Base-by-base conservation (phyloP, 2,329 filamentous ascomycete genomes). In the Pseudofabraea citricarpa region DNA sequence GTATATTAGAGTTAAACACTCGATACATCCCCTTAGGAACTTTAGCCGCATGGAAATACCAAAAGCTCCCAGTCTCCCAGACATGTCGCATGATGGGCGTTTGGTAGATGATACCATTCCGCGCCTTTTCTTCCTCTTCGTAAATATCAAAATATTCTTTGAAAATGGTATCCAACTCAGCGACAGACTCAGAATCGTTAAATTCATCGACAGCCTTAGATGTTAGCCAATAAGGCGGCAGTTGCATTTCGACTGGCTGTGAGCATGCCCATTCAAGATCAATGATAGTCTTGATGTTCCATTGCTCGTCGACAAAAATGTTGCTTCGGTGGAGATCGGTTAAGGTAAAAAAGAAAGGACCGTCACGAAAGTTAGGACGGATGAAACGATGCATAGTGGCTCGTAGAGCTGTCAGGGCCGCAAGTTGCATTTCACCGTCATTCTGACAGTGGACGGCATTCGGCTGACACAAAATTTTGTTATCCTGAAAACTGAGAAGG, bases 241-340 rank as follows among this genome's bases (percentile, higher is more conserved):
- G 40, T 15, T 53, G 38, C 50, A 63, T 60, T 40, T 65, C 59
- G 9, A 57, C 27, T 12, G 60, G 57, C n/a, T 40, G 44, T 9
- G 57, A 46, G 31, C 49, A 58, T 18, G 57, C 53, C 57, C 57
- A 66, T 46, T 67, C 62, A 3, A 64, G 53, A 40, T 65, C 62
- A 44, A 66, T 56, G 9, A 65, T 40, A 36, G 40, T 47, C 20
- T 50, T 60, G 23, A 66, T 50, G 36, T 62, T 55, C 59, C 61
- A 65, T 23, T 64, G 37, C 13, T 56, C 39, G 43, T 67, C 62
- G 5, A 66, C 61, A 40, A 66, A 59, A 12, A 65, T 62, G 42
- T 71, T 70, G 44, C 64, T 64, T 36, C 56, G 52, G 36, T 67
- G 64, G 16, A 69, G 46, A 46, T 71, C 66, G 15, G 63, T 68